These are phyloP conservation scores for Mycogone perniciosa DNA, from an alignment of 2,329 filamentous ascomycete species.

Conservation along the genomic window DNA sequence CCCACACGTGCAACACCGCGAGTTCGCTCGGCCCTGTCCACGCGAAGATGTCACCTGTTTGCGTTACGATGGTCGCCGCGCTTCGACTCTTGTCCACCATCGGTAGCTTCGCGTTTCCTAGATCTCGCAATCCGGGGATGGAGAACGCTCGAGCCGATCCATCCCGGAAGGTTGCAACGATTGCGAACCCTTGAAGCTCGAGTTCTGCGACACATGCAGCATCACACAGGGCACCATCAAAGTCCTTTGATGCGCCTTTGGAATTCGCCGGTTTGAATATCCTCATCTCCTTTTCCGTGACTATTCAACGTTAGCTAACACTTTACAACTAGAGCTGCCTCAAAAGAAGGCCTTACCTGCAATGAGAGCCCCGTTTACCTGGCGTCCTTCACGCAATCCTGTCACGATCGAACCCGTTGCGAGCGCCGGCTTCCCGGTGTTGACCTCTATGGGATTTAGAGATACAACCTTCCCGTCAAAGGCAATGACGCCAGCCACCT, in stretches of 20 bases:
- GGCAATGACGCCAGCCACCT: slow-evolving; percentile 60
- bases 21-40: slow-evolving; percentile 88
- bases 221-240: slow-evolving; percentile 77
- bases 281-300: slow-evolving; percentile 65
- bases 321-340: neutral
- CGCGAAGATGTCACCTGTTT: slow-evolving; percentile 74
- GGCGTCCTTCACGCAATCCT: slow-evolving; percentile 66
- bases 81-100: slow-evolving; percentile 71
- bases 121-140: slow-evolving; percentile 81
- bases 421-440: slow-evolving; percentile 66
- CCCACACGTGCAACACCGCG: slow-evolving; percentile 78
- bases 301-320: slow-evolving; percentile 34
- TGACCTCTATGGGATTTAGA: slow-evolving; percentile 72
- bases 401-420: slow-evolving; percentile 72
- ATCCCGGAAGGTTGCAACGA: slow-evolving; percentile 82
- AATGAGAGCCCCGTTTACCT: slow-evolving; percentile 74
- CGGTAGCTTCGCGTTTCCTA: slow-evolving; percentile 60
- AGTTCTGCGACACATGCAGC: slow-evolving; percentile 70
- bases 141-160: slow-evolving; percentile 73
- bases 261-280: slow-evolving; percentile 78
- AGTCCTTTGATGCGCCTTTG: slow-evolving; percentile 89
- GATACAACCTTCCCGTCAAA: slow-evolving; percentile 67
- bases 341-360: slow-evolving; percentile 48
- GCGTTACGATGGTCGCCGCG: slow-evolving; percentile 62
- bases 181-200: slow-evolving; percentile 66